These are phyloP conservation scores for Delonix regia DNA, from an alignment of 306 rosid species.

Conservation along the genomic window DNA sequence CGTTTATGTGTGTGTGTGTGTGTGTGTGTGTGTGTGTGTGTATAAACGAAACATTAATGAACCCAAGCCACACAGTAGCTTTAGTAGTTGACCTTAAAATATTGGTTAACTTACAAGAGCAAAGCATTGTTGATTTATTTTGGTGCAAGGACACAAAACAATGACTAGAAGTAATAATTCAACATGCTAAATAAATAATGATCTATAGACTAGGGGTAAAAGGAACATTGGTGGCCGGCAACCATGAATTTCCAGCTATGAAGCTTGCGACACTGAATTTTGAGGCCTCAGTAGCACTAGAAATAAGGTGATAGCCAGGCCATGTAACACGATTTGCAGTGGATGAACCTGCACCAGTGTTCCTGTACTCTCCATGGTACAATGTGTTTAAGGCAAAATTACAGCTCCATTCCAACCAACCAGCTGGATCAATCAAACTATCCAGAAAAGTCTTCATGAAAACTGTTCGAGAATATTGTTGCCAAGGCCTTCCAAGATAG, in stretches of 20 bases:
- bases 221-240: constrained; percentile 53
- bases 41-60: no score
- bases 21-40: no score
- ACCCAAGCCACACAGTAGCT: no score
- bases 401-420: constrained; percentile 74
- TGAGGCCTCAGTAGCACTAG: constrained; percentile 53
- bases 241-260: constrained; percentile 56
- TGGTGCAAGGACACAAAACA: neutral
- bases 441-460: constrained; percentile 59
- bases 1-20: no score
- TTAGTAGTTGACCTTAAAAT: no score
- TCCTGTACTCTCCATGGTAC: constrained; percentile 60
- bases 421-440: constrained; percentile 51
- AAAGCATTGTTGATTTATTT: neutral
- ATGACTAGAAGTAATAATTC: no score
- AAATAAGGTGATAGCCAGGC: constrained; percentile 52
- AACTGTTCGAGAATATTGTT: constrained; percentile 54
- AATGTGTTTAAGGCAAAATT: constrained; percentile 52
- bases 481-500: constrained; percentile 69
- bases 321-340: constrained; percentile 49
- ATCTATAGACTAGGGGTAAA: constrained; percentile 44
- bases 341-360: constrained; percentile 53
- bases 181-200: neutral
- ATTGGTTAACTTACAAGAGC: no score
- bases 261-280: constrained; percentile 51